phyloP scores from a whole-genome alignment of 345 rosid genomes.

The Passiflora organensis region DNA sequence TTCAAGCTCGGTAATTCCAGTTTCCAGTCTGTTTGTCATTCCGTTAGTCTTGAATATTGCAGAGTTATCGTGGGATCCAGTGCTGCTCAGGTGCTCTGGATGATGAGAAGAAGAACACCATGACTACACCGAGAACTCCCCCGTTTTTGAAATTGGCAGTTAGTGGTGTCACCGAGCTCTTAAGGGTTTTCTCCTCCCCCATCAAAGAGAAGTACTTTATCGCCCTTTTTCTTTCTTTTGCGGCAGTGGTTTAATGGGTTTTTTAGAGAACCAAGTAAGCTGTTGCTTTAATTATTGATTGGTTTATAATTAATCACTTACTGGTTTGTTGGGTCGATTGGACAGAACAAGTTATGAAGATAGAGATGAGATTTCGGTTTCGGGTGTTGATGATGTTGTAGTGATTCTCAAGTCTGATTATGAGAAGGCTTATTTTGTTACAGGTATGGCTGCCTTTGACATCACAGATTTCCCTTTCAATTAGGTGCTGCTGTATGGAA shows the following conservation, averaged over 20 bases:
- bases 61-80: conserved; percentile 29
- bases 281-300: not conserved
- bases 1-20: not conserved
- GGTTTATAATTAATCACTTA: not conserved
- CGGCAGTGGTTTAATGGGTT: not conserved
- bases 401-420: conserved; percentile 53
- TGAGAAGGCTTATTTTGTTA: conserved; percentile 77
- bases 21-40: not conserved
- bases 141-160: conserved; percentile 52
- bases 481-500: not conserved
- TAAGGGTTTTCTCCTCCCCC: conserved; percentile 47
- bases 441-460: conserved; percentile 36
- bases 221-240: not conserved
- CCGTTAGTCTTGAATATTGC: conserved; percentile 16
- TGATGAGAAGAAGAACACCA: not conserved
- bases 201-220: conserved; percentile 25
- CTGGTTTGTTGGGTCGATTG: conserved; percentile 12
- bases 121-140: conserved; percentile 30
- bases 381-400: conserved; percentile 51
- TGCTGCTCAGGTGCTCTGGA: conserved; percentile 46
- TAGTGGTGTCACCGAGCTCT: conserved; percentile 69
- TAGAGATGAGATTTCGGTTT: conserved; percentile 28
- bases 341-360: conserved; percentile 20
- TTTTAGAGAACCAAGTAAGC: not conserved
- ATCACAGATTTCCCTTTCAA: not conserved